phyloP scores from a whole-genome alignment of 768 basidiomycete genomes.

The Amanita subjunquillea region DNA sequence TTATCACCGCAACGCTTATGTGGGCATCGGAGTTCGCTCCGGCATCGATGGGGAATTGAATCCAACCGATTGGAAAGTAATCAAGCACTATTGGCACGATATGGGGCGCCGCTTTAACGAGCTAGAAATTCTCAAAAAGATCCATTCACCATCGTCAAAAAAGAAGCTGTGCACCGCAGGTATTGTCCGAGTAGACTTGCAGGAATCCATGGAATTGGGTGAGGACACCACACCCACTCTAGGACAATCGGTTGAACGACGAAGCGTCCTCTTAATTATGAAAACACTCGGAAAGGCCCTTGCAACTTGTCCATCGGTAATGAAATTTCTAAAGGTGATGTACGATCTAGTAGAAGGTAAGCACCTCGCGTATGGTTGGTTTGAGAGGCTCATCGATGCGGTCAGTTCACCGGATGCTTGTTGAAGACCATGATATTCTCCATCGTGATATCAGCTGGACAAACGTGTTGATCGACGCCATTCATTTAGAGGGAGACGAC shows the following conservation, averaged over 20 bases:
- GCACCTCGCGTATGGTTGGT: background rate
- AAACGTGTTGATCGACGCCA: background rate
- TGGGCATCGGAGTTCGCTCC: no score
- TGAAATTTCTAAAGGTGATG: slow-evolving; percentile 1
- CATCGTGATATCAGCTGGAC: slow-evolving; percentile 3
- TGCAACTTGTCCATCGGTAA: background rate
- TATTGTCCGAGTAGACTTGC: background rate
- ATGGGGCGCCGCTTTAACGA: background rate
- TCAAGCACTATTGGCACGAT: no score
- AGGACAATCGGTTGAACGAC: background rate
- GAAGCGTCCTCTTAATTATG: background rate
- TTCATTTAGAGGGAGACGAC: background rate
- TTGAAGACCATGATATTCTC: background rate
- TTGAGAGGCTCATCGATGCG: background rate
- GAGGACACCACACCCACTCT: background rate
- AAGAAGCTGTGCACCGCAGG: background rate
- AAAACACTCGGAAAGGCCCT: background rate
- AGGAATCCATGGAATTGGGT: background rate
- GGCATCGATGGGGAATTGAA: background rate
- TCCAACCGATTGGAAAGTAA: background rate
- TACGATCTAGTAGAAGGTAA: slow-evolving; percentile 2
- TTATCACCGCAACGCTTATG: background rate
- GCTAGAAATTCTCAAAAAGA: background rate
- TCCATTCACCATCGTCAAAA: background rate
- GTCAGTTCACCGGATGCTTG: slow-evolving; percentile 3